phyloP scores from a whole-genome alignment of 257 asterid species.

The Capsicum pubescens region DNA sequence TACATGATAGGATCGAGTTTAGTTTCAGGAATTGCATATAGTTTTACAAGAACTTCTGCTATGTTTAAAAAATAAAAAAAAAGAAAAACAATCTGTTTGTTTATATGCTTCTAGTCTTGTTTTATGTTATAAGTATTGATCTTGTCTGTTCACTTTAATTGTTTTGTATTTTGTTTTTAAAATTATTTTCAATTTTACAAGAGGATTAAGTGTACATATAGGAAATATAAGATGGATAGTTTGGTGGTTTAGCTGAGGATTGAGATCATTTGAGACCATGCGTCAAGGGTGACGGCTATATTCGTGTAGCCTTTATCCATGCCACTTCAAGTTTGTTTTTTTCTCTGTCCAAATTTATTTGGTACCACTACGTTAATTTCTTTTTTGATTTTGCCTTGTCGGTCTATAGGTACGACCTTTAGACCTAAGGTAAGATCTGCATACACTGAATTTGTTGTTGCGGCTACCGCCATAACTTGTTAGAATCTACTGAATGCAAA shows the following conservation, averaged over 20 bases:
- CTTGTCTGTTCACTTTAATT: neutral
- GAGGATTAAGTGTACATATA: neutral
- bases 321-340: conserved; percentile 1
- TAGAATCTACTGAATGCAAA: neutral
- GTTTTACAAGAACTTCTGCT: neutral
- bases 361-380: neutral
- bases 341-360: neutral
- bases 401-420: too few species aligned
- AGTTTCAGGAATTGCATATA: conserved; percentile 9
- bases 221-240: neutral
- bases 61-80: too few species aligned
- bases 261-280: neutral
- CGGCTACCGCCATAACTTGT: neutral
- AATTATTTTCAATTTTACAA: neutral
- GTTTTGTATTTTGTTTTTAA: neutral
- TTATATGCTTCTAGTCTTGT: neutral
- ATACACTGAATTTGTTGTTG: neutral
- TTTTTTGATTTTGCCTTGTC: neutral
- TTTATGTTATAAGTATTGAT: neutral
- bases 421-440: too few species aligned
- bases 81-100: neutral
- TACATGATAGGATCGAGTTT: neutral
- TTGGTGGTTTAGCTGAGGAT: conserved; percentile 13
- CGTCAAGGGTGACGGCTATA: neutral
- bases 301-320: neutral